Base-by-base conservation (phyloP, 305 asterid genomes). In the Ajuga reptans region DNA sequence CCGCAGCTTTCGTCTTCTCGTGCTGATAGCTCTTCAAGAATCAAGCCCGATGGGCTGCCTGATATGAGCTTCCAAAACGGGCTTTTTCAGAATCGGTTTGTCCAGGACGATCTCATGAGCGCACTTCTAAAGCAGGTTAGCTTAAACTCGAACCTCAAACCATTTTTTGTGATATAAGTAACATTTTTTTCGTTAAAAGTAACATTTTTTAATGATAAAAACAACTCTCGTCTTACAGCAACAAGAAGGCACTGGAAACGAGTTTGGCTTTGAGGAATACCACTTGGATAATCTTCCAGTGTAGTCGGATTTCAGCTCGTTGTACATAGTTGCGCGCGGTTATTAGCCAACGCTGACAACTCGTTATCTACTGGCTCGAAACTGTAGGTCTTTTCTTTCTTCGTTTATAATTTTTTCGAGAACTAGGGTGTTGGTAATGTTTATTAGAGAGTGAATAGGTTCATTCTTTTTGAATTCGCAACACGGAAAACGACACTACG, bases 261-360 rank as follows among this genome's bases (percentile, higher is more conserved):
- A 86, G 56, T 86, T 87, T 61, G 90, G 83, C 54, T 81, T 82
- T 1, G 94, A 85, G 24, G 87, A 85, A 11, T 84, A 82, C 74
- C 81, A 77, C 18, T 73, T 84, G 84, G 95, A 91, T 71, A 79
- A 91, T 54, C 90, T 89, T 56, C 90, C 96, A 0, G 95, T 43
- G 16, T 21, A 66, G 70, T 51, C 54, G 43, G 18, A 41, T 71
- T 0, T 74, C 50, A 57, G 56, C 52, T 42, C 62, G 49, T 66
- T 84, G 92, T 86, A 84, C 79, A 79, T 84, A 84, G 75, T 69
- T 51, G 70, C 75, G 55, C 51, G 70, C 75, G 55, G 78, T 39
- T 71, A 60, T 71, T n/a, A 60, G 64, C 78, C 69, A 72, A 75
- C 69, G 64, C 60, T 73, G 71, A 68, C 70, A 27, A 56, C 41